Evolutionary conservation across 805 yeast genomes (phyloP), one percentile per base, ranked within the genome.

Genomic region (Tetrapisispora nanseiensis): DNA sequence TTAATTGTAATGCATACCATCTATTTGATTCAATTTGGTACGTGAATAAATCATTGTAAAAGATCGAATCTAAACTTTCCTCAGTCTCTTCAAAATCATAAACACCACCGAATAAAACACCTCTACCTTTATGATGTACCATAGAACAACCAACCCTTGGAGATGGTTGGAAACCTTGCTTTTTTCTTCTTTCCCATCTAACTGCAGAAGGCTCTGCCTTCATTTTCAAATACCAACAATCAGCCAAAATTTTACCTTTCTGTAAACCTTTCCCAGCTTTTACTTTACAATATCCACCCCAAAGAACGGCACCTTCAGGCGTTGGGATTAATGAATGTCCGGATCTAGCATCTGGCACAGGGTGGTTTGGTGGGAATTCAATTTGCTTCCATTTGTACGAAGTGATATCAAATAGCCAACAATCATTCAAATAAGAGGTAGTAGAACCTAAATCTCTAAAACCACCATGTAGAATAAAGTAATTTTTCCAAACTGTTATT

Each of bases 81-180:
- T 90, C 97, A 12, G 95, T 90, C 63, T 90, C 98, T 52, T 89
- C 95, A 47, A 75, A 84, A 62, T 90, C 97, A 55, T 76, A 89
- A 12, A 92, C 98, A 53, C 97, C 97, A 30, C 97, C 97, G 66
- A 90, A 92, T 56, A 89, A 55, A 9, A 90, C 73, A 44, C 97
- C 97, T 67, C 97, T 78, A 45, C 94, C 94, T 28, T 51, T 50
- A 63, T 90, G 97, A 50, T 72, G 72, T 9, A 80, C 87, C 80
- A 90, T 76, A 4, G 94, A 80, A 56, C 95, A 83, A 0, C 98
- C 97, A n/a, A 86, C 96, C 53, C 97, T 74, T 12, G 97, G 84
- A 1, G 90, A 76, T 4, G 97, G 97, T 46, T 81, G 87, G 59
- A 81, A 84, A 3, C 95, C 95, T 57, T 86, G 90, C 51, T 85